Evolutionary conservation across 208 protist species (phyloP).

Genomic region (Trypanosoma rangeli): DNA sequence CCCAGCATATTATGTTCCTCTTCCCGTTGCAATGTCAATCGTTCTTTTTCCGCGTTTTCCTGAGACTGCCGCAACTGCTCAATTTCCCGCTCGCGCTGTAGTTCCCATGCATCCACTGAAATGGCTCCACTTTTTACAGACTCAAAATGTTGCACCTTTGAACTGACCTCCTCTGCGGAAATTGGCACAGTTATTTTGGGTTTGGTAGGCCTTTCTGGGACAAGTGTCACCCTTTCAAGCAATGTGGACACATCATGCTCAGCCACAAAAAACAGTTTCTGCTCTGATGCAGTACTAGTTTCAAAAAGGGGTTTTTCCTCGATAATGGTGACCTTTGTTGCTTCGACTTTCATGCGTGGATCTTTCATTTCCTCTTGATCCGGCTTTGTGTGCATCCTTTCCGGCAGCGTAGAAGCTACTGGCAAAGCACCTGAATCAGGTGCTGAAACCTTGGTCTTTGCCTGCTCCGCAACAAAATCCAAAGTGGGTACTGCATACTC

Average conservation of each 20-base stretch:
- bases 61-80: constrained; percentile 59
- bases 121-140: constrained; percentile 21
- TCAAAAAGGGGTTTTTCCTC: constrained; percentile 33
- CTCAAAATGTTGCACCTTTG: constrained; percentile 2
- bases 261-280: not conserved
- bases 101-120: constrained; percentile 84
- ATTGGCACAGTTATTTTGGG: constrained; percentile 32
- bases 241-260: constrained; percentile 7
- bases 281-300: not conserved
- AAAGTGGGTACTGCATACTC: constrained; percentile 5
- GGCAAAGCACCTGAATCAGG: not conserved
- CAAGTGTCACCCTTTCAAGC: constrained; percentile 8
- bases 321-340: constrained; percentile 9
- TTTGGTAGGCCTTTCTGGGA: constrained; percentile 10
- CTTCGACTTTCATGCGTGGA: not conserved
- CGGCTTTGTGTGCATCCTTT: not conserved
- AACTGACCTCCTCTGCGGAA: constrained; percentile 5
- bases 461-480: constrained; percentile 4
- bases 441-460: not conserved
- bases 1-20: constrained; percentile 68
- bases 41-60: constrained; percentile 54
- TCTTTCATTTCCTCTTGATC: not conserved
- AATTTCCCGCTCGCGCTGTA: constrained; percentile 81
- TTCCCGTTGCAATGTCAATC: constrained; percentile 39
- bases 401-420: not conserved